Evolutionary conservation across 2,329 filamentous ascomycete species (phyloP).

Genomic region (Alternaria arborescens): DNA sequence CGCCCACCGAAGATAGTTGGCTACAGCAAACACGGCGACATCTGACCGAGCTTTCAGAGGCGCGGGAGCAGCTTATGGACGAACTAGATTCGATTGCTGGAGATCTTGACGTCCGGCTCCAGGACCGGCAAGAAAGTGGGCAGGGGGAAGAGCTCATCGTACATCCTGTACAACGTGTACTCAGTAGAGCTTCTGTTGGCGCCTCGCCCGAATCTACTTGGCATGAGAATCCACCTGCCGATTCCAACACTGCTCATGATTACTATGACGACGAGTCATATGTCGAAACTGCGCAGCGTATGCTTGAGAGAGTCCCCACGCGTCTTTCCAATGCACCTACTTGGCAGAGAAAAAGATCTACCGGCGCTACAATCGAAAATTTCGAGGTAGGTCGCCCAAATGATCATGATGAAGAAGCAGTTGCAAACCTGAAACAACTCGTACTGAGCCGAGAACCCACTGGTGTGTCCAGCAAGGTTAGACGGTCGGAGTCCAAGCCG

Average conservation of each 20-base stretch:
- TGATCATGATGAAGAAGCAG: not conserved
- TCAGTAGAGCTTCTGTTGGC: not conserved
- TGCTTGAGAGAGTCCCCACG: not conserved
- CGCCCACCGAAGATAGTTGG: conserved; percentile 27
- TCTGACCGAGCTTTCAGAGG: conserved; percentile 32
- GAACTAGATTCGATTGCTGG: conserved; percentile 43
- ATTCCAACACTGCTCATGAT: not conserved
- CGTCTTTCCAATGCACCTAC: not conserved
- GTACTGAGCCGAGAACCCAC: not conserved
- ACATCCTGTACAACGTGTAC: not conserved
- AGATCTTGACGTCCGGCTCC: conserved; percentile 36
- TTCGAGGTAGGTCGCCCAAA: not conserved
- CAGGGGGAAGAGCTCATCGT: not conserved
- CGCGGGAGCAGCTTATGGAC: conserved; percentile 32
- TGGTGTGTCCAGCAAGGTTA: not conserved
- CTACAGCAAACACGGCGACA: conserved; percentile 30
- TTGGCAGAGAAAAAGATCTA: not conserved
- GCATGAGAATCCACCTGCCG: not conserved
- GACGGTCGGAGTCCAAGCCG: not conserved
- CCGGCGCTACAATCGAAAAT: not conserved
- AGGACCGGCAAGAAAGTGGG: conserved; percentile 12
- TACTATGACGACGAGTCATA: not conserved
- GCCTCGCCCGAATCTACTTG: not conserved
- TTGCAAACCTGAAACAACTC: not conserved
- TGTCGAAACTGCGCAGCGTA: not conserved